Base-by-base conservation (phyloP, 257 asterid genomes). In the Scutellaria barbata region DNA sequence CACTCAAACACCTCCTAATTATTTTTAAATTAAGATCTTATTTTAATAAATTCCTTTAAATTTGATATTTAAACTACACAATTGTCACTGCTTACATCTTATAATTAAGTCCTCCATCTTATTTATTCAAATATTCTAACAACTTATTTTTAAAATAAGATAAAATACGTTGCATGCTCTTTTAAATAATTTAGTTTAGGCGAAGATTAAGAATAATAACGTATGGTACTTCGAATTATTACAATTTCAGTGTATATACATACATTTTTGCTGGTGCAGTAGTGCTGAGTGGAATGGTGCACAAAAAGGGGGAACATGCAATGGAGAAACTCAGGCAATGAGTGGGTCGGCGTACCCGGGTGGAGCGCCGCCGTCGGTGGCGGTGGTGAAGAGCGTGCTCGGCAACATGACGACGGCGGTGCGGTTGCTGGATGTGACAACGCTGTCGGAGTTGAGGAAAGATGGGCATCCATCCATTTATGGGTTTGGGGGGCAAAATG, bases 401-500 rank as follows among this genome's bases (percentile, higher is more conserved):
- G 61, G 85, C 52, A 79, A 70, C 68, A 88, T 90, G 94, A 78
- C 22, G 54, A 78, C 63, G 54, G 69, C 84, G 4, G 90, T 87
- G 58, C 33, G 57, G 63, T 37, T 89, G 79, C 77, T 89, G n/a
- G 96, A 91, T 69, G 81, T 89, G 30, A 69, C 95, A 0, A 48
- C 76, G 50, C 86, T 91, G 9, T 87, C 96, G n/a, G 92, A 79
- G 62, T 53, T 89, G 14, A 79, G 97, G 45, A 90, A 85, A 72
- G 95, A 91, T 42, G 92, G 95, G 10, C 97, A 89, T 68, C 97
- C 97, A 8, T 81, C 92, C 5, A 81, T 47, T 1, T 79, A 83
- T 13, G 90, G 88, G 33, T 25, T 60, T 17, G 89, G 78, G 4
- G 85, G 77, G 7, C 25, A 14, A 5, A 73, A 10, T 41, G 88